These are phyloP conservation scores for Paecilomyces sp. DNA, from an alignment of 2,329 filamentous ascomycete genomes.

Conservation along the genomic window DNA sequence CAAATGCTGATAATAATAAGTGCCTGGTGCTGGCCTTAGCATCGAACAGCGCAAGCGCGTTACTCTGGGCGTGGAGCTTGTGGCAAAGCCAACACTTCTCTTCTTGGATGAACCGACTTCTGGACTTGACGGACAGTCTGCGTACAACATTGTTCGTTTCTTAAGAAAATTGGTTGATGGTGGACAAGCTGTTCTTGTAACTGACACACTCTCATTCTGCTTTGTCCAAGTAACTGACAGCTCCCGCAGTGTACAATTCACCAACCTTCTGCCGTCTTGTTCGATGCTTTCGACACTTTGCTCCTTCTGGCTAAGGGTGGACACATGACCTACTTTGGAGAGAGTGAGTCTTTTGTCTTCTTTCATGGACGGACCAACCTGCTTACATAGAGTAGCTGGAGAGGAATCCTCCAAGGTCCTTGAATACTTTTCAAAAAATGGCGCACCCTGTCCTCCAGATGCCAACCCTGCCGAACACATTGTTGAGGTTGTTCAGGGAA, in stretches of 20 bases:
- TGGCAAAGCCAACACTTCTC: constrained; percentile 53
- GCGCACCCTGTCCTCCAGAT: constrained; percentile 45
- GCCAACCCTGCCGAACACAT: constrained; percentile 48
- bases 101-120: constrained; percentile 57
- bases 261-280: constrained; percentile 60
- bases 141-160: constrained; percentile 51
- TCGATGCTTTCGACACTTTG: constrained; percentile 60
- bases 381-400: constrained; percentile 14
- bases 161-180: constrained; percentile 58
- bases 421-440: constrained; percentile 47
- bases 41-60: constrained; percentile 61
- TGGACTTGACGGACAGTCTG: constrained; percentile 60
- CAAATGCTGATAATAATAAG: constrained; percentile 6
- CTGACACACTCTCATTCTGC: neutral
- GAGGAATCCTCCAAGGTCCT: constrained; percentile 34
- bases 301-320: constrained; percentile 59
- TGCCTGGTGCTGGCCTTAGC: constrained; percentile 51
- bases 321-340: constrained; percentile 61
- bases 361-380: neutral
- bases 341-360: constrained; percentile 22
- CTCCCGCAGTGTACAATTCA: constrained; percentile 51
- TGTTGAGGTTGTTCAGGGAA: constrained; percentile 30
- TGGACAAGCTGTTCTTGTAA: constrained; percentile 59
- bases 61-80: constrained; percentile 54
- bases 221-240: neutral